A percentile compares a stretch with the other conserved stretches of the same genome.
These are phyloP conservation scores for Typha latifolia DNA, from an alignment of 176 grass and related monocot species.

Conservation along the genomic window DNA sequence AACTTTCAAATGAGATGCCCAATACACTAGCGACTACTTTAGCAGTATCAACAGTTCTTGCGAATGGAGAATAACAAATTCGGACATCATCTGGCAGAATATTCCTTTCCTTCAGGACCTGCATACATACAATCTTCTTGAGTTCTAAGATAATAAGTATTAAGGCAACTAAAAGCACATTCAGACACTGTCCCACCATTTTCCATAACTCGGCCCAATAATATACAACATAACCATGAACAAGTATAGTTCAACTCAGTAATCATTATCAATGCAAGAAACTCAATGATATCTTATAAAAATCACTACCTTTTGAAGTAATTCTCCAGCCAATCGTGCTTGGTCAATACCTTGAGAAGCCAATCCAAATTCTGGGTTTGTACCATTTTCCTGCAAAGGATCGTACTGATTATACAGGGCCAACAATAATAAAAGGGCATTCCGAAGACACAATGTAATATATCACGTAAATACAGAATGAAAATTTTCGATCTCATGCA, in stretches of 20 bases:
- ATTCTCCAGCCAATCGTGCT: constrained; percentile 54
- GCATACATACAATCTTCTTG: background rate
- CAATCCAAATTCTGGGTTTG: constrained; percentile 52
- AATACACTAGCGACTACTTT: constrained; percentile 50
- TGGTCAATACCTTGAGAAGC: constrained; percentile 56
- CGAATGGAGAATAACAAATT: constrained; percentile 74
- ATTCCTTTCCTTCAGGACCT: constrained; percentile 57
- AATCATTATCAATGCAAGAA: background rate
- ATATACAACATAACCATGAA: background rate
- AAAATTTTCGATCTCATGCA: background rate
- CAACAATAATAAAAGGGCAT: too few relatives aligned
- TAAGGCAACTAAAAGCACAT: background rate
- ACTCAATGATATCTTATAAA: background rate
- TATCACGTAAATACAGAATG: background rate
- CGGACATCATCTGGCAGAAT: constrained; percentile 35
- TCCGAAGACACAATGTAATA: background rate
- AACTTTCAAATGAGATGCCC: constrained; percentile 47
- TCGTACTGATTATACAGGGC: background rate
- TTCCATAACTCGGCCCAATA: background rate
- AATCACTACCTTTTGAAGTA: constrained; percentile 39
- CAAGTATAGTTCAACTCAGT: background rate
- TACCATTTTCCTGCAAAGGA: constrained; percentile 56
- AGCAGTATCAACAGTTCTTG: constrained; percentile 65
- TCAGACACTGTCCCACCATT: too few relatives aligned
- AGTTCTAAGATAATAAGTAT: background rate